Evolutionary conservation across 163 green algal genomes (phyloP).

Genomic region (Chlamydomonas reinhardtii): DNA sequence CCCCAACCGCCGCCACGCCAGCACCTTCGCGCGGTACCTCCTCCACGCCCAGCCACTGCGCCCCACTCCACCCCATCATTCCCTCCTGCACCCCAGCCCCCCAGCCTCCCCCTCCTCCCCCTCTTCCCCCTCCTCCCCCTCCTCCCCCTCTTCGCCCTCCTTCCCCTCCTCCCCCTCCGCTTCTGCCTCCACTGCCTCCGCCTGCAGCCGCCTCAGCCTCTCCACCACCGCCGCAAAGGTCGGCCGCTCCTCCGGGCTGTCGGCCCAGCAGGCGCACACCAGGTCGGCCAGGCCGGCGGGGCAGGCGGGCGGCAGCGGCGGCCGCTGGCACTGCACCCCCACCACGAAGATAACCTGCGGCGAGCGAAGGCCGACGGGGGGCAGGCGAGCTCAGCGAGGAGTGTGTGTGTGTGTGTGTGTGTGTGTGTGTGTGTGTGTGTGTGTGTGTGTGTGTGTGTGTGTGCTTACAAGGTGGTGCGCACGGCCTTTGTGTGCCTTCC

Average conservation of each 20-base stretch:
- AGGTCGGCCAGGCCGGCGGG: constrained; percentile 64
- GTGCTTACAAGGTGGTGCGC: too few species aligned
- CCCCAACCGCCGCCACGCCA: too few species aligned
- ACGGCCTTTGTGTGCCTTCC: too few species aligned
- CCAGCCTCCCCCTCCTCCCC: too few species aligned
- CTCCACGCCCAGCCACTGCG: too few species aligned
- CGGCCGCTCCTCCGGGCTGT: constrained; percentile 62
- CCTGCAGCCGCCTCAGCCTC: not conserved
- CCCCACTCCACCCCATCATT: too few species aligned
- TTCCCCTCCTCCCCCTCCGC: not conserved
- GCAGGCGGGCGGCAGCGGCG: constrained; percentile 64
- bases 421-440: too few species aligned
- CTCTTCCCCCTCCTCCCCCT: not conserved
- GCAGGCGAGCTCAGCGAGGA: not conserved
- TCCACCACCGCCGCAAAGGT: constrained; percentile 64
- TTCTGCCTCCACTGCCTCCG: not conserved
- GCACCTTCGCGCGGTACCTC: too few species aligned
- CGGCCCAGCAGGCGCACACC: constrained; percentile 75
- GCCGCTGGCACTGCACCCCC: constrained; percentile 68
- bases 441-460: too few species aligned
- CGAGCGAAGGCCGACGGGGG: not conserved
- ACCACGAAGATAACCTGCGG: constrained; percentile 71
- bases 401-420: not conserved
- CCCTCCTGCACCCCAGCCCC: too few species aligned
- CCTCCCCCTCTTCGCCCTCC: too few species aligned